phyloP scores from a whole-genome alignment of 1,284 basidiomycete species.

The Phellopilus nigrolimitatus region DNA sequence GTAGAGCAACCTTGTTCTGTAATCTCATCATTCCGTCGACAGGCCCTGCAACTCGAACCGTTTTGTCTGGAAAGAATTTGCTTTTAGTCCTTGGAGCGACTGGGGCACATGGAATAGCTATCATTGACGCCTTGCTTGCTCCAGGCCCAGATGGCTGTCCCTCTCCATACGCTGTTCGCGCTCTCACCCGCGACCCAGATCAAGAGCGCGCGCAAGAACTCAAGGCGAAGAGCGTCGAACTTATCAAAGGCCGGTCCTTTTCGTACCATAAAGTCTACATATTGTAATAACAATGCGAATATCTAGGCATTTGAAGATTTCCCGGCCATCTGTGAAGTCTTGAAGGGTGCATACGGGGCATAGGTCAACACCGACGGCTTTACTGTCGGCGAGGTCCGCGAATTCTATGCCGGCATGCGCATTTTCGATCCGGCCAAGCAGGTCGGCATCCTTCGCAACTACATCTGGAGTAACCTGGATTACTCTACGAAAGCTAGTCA shows the following conservation, averaged over 20 bases:
- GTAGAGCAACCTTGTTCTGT: no score
- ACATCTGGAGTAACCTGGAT: constrained; percentile 44
- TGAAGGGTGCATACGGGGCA: constrained; percentile 40
- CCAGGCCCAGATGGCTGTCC: constrained; percentile 35
- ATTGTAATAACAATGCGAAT: constrained; percentile 1
- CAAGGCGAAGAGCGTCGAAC: constrained; percentile 37
- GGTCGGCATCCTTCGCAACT: constrained; percentile 35
- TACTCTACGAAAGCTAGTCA: constrained; percentile 37
- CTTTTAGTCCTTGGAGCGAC: background rate
- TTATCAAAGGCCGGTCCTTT: constrained; percentile 37
- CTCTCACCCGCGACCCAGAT: constrained; percentile 40
- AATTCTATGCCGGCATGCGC: constrained; percentile 39
- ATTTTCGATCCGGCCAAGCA: constrained; percentile 46
- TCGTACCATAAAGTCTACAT: background rate
- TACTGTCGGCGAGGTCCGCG: constrained; percentile 39
- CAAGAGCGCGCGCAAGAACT: constrained; percentile 36
- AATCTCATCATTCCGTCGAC: no score
- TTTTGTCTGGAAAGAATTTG: background rate
- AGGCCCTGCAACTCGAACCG: no score
- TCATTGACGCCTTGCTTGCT: constrained; percentile 40
- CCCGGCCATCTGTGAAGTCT: constrained; percentile 29
- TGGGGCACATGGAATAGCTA: constrained; percentile 37
- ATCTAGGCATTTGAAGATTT: constrained; percentile 35
- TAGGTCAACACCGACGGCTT: constrained; percentile 45
- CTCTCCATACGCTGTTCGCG: constrained; percentile 43